Conservation (phyloP, 306 rosid genomes). For the Carpinus viminea region DNA sequence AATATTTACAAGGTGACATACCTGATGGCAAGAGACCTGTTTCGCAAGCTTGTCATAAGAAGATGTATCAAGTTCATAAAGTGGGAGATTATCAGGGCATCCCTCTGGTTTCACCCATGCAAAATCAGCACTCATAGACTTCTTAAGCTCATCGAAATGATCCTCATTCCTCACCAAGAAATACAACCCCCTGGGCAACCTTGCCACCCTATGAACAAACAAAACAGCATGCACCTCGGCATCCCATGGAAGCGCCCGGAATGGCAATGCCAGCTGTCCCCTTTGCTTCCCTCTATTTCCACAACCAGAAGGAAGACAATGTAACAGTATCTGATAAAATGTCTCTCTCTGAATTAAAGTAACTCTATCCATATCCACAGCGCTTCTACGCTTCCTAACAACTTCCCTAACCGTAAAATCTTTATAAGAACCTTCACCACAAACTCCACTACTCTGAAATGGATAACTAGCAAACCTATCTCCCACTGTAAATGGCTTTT, state of each 20-base stretch:
- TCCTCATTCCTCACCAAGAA: conserved; percentile 83
- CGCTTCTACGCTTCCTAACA: conserved; percentile 87
- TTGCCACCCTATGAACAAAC: conserved; percentile 89
- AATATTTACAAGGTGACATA: conserved; percentile 20
- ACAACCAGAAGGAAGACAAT: conserved; percentile 90
- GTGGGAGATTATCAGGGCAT: conserved; percentile 75
- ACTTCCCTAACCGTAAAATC: conserved; percentile 67
- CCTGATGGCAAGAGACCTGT: conserved; percentile 89
- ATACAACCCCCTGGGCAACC: conserved; percentile 77
- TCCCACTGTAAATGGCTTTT: conserved; percentile 53
- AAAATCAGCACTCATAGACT: conserved; percentile 56
- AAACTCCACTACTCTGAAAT: conserved; percentile 59
- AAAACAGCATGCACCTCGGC: conserved; percentile 89
- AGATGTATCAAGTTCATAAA: conserved; percentile 62
- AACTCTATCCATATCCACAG: conserved; percentile 90
- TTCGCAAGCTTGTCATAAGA: conserved; percentile 50
- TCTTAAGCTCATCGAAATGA: conserved; percentile 71
- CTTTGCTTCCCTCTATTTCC: conserved; percentile 48
- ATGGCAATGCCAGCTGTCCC: conserved; percentile 62
- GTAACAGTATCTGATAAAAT: conserved; percentile 81
- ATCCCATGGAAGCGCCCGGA: conserved; percentile 79
- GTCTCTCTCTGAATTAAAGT: conserved; percentile 60
- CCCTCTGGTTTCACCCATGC: conserved; percentile 79
- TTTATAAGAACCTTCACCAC: conserved; percentile 50
- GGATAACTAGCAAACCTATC: conserved; percentile 44